Evolutionary conservation across 306 rosid genomes (phyloP).

Genomic region (Luffa acutangula): DNA sequence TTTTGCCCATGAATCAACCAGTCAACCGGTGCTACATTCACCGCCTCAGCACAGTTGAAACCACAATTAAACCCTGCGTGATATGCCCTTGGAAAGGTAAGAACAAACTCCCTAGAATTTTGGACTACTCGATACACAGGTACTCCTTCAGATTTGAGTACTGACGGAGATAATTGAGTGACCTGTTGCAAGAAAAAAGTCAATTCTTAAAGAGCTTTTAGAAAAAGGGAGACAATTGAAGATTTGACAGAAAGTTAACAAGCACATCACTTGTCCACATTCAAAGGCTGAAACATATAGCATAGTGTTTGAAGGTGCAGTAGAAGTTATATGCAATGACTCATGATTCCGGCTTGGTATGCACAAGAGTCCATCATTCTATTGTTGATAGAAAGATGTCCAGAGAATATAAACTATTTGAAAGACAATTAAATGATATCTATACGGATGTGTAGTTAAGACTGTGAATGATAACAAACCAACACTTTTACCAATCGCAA

Average conservation of each 20-base stretch:
- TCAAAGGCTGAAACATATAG: neutral
- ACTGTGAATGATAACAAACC: neutral
- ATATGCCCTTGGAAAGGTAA: constrained; percentile 95
- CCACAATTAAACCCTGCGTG: constrained; percentile 96
- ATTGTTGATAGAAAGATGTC: neutral
- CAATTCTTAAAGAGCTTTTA: neutral
- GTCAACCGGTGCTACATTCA: constrained; percentile 95
- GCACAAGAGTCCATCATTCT: neutral
- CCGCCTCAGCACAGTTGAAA: constrained; percentile 98
- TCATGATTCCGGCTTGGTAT: neutral
- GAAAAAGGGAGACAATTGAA: neutral
- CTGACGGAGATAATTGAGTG: constrained; percentile 91
- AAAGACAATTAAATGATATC: neutral
- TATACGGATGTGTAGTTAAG: neutral
- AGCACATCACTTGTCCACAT: neutral
- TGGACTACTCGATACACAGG: constrained; percentile 74
- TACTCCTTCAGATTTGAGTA: constrained; percentile 82
- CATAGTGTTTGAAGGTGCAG: neutral
- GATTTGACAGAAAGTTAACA: neutral
- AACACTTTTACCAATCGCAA: neutral
- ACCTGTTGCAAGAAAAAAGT: constrained; percentile 46
- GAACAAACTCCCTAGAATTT: constrained; percentile 80
- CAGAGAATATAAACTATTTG: neutral
- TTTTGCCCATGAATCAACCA: constrained; percentile 93
- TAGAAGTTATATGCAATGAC: neutral